A percentile compares a stretch with the other conserved stretches of the same genome.
Conservation (phyloP, 345 rosid genomes). For the Dovyalis caffra region DNA sequence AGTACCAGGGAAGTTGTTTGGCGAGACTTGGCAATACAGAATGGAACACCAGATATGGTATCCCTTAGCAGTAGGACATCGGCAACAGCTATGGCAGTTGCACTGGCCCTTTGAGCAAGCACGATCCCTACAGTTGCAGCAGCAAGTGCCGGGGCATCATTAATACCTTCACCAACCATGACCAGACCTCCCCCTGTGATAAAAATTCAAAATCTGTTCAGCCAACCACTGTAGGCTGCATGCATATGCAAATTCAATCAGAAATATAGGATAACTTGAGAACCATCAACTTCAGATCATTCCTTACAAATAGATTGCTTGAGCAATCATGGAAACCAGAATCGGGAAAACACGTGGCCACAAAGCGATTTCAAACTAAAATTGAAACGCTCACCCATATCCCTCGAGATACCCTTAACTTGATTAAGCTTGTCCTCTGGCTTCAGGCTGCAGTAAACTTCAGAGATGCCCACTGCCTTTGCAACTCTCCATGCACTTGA, state of each 20-base stretch:
- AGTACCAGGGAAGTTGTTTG: slow-evolving; percentile 80
- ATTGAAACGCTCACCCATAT: slow-evolving; percentile 58
- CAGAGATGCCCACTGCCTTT: slow-evolving; percentile 74
- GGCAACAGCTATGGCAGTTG: slow-evolving; percentile 92
- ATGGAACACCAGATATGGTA: slow-evolving; percentile 80
- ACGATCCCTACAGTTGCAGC: slow-evolving; percentile 96
- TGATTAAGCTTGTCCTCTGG: slow-evolving; percentile 92
- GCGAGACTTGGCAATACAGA: slow-evolving; percentile 82
- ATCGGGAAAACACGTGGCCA: not conserved
- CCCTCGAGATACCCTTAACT: slow-evolving; percentile 68
- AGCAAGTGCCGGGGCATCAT: slow-evolving; percentile 97
- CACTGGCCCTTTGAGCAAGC: slow-evolving; percentile 97
- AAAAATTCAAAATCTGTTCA: slow-evolving; percentile 22
- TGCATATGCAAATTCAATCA: not conserved
- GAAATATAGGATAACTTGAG: slow-evolving; percentile 1
- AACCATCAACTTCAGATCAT: slow-evolving; percentile 4
- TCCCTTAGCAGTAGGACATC: slow-evolving; percentile 76
- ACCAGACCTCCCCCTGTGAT: slow-evolving; percentile 83
- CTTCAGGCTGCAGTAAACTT: slow-evolving; percentile 78
- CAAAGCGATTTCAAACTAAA: not conserved
- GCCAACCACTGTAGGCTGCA: not conserved
- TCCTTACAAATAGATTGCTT: not conserved
- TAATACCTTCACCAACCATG: slow-evolving; percentile 98
- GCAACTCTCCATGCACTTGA: slow-evolving; percentile 98
- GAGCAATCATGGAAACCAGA: not conserved